phyloP scores from a whole-genome alignment of 331 rosid species.

The Spiraea crenata region DNA sequence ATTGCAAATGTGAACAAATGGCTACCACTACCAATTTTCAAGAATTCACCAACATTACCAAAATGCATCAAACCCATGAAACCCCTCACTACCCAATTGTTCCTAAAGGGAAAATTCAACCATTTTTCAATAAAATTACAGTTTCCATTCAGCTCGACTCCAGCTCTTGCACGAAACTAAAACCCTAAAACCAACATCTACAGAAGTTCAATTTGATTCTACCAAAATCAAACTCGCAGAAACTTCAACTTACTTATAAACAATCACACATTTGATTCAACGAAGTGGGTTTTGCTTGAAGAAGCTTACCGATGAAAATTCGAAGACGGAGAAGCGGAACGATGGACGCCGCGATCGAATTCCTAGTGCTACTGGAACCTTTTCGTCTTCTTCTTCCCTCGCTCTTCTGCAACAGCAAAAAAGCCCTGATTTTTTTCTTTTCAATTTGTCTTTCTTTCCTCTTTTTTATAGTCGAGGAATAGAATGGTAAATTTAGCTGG shows the following conservation, averaged over 20 bases:
- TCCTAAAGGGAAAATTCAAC: neutral
- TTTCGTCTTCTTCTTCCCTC: neutral
- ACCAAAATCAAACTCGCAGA: too few relatives aligned
- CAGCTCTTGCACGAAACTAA: neutral
- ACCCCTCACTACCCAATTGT: neutral
- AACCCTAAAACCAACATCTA: too few relatives aligned
- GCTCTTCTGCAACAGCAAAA: neutral
- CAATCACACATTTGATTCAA: neutral
- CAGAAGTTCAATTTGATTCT: too few relatives aligned
- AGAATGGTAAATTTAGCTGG: neutral
- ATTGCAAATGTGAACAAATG: neutral
- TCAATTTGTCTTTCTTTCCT: neutral
- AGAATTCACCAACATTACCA: neutral
- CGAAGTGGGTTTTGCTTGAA: constrained; percentile 1
- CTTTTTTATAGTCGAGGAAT: neutral
- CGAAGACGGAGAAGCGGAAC: neutral
- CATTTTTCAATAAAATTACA: neutral
- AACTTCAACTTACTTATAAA: neutral
- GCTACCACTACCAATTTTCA: neutral
- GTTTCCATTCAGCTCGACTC: neutral
- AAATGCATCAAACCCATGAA: neutral
- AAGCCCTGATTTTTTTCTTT: neutral
- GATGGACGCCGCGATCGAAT: neutral
- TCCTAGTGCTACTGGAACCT: neutral
- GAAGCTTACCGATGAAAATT: neutral